Evolutionary conservation across 2,329 filamentous ascomycete genomes (phyloP).

Genomic region (Phaeophleospora eucalypticola): DNA sequence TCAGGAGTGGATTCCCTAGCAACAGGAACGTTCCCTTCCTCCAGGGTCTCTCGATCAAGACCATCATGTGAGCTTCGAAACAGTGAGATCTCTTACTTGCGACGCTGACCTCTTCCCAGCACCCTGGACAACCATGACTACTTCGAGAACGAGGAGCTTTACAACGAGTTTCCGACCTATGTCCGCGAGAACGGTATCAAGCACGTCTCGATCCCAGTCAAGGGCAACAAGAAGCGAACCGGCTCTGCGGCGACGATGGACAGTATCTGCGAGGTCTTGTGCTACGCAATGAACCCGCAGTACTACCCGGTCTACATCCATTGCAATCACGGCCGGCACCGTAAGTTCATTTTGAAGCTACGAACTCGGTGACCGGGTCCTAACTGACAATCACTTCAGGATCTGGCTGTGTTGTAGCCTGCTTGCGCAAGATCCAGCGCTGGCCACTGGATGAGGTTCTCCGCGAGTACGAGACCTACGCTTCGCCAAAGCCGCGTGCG

Average conservation of each 20-base stretch:
- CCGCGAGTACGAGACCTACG: constrained; percentile 68
- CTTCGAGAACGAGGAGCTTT: constrained; percentile 32
- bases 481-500: constrained; percentile 47
- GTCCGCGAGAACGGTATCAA: constrained; percentile 63
- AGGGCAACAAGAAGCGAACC: constrained; percentile 74
- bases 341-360: too few relatives aligned
- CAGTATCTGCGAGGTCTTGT: constrained; percentile 67
- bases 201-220: constrained; percentile 72
- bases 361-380: too few relatives aligned
- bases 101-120: constrained; percentile 27
- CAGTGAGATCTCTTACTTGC: too few relatives aligned
- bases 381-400: background rate
- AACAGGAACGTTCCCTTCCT: constrained; percentile 68
- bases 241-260: constrained; percentile 57
- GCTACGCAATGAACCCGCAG: constrained; percentile 63
- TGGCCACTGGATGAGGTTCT: constrained; percentile 62
- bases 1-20: constrained; percentile 76
- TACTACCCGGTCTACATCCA: constrained; percentile 83
- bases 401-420: constrained; percentile 82
- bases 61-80: background rate
- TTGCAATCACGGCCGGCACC: constrained; percentile 92
- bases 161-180: constrained; percentile 45
- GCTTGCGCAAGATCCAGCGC: constrained; percentile 68
- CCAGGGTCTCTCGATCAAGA: constrained; percentile 38
- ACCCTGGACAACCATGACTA: constrained; percentile 26